Conservation (phyloP, 179 eudicot species). For the Actinidia polygama region DNA sequence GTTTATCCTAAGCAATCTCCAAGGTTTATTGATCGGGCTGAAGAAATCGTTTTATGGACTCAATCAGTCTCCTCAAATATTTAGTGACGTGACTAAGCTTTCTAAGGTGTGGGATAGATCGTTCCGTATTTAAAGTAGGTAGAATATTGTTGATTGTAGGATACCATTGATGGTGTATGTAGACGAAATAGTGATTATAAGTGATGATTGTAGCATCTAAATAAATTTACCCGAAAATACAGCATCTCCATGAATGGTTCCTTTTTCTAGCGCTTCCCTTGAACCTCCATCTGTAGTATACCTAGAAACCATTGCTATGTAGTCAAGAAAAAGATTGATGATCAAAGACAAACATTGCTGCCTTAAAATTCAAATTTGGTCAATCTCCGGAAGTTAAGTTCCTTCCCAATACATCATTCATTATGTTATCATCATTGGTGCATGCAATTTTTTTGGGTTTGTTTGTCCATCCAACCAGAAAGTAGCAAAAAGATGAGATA, state of each 20-base stretch:
- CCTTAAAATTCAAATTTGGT: not conserved
- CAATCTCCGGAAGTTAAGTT: not conserved
- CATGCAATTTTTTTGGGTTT: not conserved
- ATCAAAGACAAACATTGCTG: not conserved
- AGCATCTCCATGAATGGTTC: conserved; percentile 72
- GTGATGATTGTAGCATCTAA: not conserved
- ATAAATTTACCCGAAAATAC: conserved; percentile 73
- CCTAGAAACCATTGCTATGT: conserved; percentile 40
- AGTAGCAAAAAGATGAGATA: not conserved
- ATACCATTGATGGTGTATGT: too few relatives aligned
- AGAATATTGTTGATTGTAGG: too few relatives aligned
- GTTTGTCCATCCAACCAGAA: not conserved
- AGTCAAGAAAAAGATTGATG: conserved; percentile 9
- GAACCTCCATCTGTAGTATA: conserved; percentile 98
- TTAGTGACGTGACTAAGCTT: too few relatives aligned
- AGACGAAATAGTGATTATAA: too few relatives aligned
- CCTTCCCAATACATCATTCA: not conserved
- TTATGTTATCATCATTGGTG: not conserved
- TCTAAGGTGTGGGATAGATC: too few relatives aligned
- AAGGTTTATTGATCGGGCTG: too few relatives aligned
- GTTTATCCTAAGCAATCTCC: too few relatives aligned
- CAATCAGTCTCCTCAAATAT: too few relatives aligned
- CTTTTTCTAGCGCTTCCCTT: conserved; percentile 78
- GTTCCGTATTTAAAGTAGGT: too few relatives aligned
- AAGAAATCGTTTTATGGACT: too few relatives aligned